Evolutionary conservation across 768 basidiomycete species (phyloP), one percentile per base, ranked within the genome.

Genomic region (Pisolithus albus): DNA sequence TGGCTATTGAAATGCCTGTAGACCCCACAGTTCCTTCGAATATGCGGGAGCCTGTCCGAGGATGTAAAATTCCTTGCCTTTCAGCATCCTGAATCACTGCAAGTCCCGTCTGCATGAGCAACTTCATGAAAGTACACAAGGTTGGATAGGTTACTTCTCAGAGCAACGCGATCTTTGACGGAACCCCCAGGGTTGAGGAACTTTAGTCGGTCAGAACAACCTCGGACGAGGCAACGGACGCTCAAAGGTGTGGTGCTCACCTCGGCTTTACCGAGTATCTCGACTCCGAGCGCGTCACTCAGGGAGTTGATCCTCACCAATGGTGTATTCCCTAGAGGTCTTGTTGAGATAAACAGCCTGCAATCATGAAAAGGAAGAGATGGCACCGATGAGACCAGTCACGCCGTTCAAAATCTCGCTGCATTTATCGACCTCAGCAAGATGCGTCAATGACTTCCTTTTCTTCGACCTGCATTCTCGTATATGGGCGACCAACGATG

Each of bases 11-110:
- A 51, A 98, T 98, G 6, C 96, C 93, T 0, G 93, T 96, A 0
- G 91, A 93, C 7, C 92, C 96, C 4, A 95, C 91, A 0, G 95
- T 99, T 4, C 96, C 96, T 67, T 98, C 96, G 52, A 98, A 99
- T 37, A 99, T 92, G 7, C 90, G 82, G 0, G 90, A 96, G 6
- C 88, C 87, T 0, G 91, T 93, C 55, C 92, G 68, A 0, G 94
- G 96, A 51, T 84, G 79, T 1, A 99, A 70, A 2, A 92, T 71
- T 0, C 93, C 93, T 53, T 79, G 74, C 8, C 77, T 77, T 64
- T 98, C 95, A 0, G 96, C 96, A 61, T 97, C 89, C 55, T 93
- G 81, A 58, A 99, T 92, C 76, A 98, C 95, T 98, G 63, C 16
- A 24, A 16, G 30, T 4, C 24, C 23, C n/a, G 21, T 6, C 32